Evolutionary conservation across 2,329 filamentous ascomycete species (phyloP).

Genomic region (Ambrosiella cleistominuta): DNA sequence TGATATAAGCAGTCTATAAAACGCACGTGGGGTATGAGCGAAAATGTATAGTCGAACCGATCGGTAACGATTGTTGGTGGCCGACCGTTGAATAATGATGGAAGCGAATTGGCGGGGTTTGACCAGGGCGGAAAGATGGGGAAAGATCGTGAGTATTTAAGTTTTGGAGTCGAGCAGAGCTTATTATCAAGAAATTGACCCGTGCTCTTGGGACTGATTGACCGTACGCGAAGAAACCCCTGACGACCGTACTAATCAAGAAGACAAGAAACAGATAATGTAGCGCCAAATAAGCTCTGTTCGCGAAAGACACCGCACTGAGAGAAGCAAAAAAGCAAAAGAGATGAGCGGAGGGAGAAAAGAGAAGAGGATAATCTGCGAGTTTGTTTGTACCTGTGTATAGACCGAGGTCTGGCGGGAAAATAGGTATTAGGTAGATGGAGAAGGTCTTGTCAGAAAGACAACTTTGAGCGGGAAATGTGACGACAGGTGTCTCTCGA

Average conservation of each 20-base stretch:
- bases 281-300: not conserved
- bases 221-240: not conserved
- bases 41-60: no score
- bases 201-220: not conserved
- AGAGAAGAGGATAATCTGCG: not conserved
- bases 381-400: not conserved
- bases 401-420: not conserved
- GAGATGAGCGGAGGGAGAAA: not conserved
- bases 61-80: no score
- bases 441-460: not conserved
- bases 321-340: not conserved
- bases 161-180: not conserved
- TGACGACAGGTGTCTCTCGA: not conserved
- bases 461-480: not conserved
- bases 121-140: not conserved
- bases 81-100: no score
- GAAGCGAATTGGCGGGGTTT: not conserved
- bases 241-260: not conserved
- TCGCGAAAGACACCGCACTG: not conserved
- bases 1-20: not conserved
- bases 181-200: not conserved
- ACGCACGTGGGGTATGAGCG: not conserved
- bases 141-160: not conserved
- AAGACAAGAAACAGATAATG: slow-evolving; percentile 1
- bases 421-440: not conserved